A percentile compares a stretch with the other conserved stretches of the same genome.
Evolutionary conservation across 371 early-diverging fungal species (phyloP).

Genomic region (Apophysomyces ossiformis): DNA sequence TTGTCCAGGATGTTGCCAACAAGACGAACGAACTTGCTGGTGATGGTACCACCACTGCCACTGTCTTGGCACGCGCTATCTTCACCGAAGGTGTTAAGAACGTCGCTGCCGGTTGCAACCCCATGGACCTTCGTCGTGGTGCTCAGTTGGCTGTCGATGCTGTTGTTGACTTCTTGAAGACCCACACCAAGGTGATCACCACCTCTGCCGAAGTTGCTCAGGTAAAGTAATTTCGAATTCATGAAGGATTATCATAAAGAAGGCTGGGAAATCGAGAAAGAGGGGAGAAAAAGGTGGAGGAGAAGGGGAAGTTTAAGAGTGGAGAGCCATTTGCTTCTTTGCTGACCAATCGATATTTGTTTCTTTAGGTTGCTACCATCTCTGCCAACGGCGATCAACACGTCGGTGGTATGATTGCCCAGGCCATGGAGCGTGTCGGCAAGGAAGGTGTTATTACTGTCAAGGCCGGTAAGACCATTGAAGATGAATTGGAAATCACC

Average conservation of each 20-base stretch:
- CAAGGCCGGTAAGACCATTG: slow-evolving; percentile 98
- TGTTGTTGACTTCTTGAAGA: slow-evolving; percentile 86
- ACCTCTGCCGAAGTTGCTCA: slow-evolving; percentile 95
- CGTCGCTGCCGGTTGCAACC: slow-evolving; percentile 98
- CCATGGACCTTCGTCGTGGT: slow-evolving; percentile 97
- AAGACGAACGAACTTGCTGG: slow-evolving; percentile 99
- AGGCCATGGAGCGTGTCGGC: slow-evolving; percentile 99
- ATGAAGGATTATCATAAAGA: not conserved
- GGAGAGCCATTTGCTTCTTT: not conserved
- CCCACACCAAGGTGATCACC: slow-evolving; percentile 89
- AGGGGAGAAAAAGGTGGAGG: slow-evolving; percentile 6
- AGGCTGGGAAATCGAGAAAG: not conserved
- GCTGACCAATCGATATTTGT: too few species aligned
- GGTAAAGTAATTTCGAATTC: slow-evolving; percentile 37
- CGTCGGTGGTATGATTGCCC: slow-evolving; percentile 94
- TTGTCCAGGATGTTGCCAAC: slow-evolving; percentile 98
- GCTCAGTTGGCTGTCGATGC: slow-evolving; percentile 92
- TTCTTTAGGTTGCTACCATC: slow-evolving; percentile 88
- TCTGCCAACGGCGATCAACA: slow-evolving; percentile 98
- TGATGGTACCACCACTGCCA: slow-evolving; percentile 99
- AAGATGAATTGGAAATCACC: slow-evolving; percentile 96
- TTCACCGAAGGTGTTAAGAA: slow-evolving; percentile 98
- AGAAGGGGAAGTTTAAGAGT: not conserved
- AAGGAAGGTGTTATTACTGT: slow-evolving; percentile 99
- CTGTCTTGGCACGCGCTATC: slow-evolving; percentile 97